Percentiles rank a stretch among this genome's conserved stretches.
phyloP scores from a whole-genome alignment of 2,329 filamentous ascomycete genomes.

The Pseudogymnoascus sp. region DNA sequence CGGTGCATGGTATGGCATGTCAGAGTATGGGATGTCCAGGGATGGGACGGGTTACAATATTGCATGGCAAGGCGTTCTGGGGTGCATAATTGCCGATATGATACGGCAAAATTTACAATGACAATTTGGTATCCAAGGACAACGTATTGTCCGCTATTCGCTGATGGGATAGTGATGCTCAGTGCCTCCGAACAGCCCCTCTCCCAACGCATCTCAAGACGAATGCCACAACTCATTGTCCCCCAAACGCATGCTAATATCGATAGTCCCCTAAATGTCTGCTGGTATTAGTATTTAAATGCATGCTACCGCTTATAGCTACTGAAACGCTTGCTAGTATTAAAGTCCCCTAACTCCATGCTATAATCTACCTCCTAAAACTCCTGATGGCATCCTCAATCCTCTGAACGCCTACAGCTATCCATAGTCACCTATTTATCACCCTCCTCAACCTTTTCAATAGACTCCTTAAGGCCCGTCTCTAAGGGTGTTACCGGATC shows the following conservation, averaged over 20 bases:
- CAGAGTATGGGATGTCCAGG: background rate
- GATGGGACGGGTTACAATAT: constrained; percentile 4
- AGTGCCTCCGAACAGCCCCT: background rate
- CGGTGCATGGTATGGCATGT: background rate
- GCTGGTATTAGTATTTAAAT: too few relatives aligned
- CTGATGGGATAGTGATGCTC: background rate
- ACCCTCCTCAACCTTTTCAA: background rate
- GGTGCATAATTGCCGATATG: background rate
- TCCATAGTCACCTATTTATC: background rate
- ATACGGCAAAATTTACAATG: background rate
- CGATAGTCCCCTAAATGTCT: background rate
- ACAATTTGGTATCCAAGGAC: background rate
- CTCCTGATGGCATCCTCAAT: too few relatives aligned
- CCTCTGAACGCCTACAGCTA: background rate
- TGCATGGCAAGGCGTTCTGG: constrained; percentile 10
- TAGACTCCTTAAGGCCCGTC: background rate
- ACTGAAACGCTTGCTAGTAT: background rate
- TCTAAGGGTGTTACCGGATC: background rate
- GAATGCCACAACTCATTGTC: background rate
- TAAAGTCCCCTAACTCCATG: too few relatives aligned
- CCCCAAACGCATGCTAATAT: background rate
- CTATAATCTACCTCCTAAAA: too few relatives aligned
- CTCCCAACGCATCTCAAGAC: background rate
- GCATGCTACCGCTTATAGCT: too few relatives aligned
- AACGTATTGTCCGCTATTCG: background rate